Evolutionary conservation across 75 land plant genomes (phyloP).

Genomic region (Cunninghamia lanceolata): DNA sequence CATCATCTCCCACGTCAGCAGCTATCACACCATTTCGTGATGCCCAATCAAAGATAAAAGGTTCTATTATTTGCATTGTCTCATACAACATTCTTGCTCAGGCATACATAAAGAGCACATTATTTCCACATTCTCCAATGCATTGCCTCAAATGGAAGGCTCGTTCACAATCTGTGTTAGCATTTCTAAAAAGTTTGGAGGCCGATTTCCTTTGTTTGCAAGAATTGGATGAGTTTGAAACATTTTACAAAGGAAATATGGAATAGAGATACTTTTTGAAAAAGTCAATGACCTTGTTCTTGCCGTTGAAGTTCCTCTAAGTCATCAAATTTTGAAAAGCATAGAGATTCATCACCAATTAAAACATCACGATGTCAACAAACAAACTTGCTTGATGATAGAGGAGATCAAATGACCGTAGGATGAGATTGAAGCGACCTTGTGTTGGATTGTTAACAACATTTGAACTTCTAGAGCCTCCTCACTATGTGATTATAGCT

Average conservation of each 20-base stretch:
- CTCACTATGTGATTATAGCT: conserved; percentile 46
- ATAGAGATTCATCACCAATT: background rate
- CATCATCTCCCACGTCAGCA: too few relatives aligned
- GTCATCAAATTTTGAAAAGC: background rate
- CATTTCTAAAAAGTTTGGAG: too few relatives aligned
- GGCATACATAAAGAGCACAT: too few relatives aligned
- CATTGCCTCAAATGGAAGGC: too few relatives aligned
- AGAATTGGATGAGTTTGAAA: conserved; percentile 91
- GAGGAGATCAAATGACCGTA: conserved; percentile 79
- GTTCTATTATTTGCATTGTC: too few relatives aligned
- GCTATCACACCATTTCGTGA: too few relatives aligned
- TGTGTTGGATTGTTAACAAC: conserved; percentile 89
- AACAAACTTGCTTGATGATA: conserved; percentile 19
- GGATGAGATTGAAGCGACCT: conserved; percentile 78
- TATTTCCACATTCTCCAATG: too few relatives aligned
- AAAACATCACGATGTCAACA: background rate
- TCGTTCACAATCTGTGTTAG: too few relatives aligned
- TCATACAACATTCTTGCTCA: too few relatives aligned
- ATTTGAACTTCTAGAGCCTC: conserved; percentile 56
- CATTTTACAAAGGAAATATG: conserved; percentile 69
- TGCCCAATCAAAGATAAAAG: too few relatives aligned
- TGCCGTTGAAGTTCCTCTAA: conserved; percentile 13
- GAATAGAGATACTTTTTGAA: conserved; percentile 54
- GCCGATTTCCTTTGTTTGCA: too few relatives aligned
- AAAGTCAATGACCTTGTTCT: conserved; percentile 78